A percentile compares a stretch with the other conserved stretches of the same genome.
These are phyloP conservation scores for Trametes cingulata DNA, from an alignment of 768 basidiomycete species.

Conservation along the genomic window DNA sequence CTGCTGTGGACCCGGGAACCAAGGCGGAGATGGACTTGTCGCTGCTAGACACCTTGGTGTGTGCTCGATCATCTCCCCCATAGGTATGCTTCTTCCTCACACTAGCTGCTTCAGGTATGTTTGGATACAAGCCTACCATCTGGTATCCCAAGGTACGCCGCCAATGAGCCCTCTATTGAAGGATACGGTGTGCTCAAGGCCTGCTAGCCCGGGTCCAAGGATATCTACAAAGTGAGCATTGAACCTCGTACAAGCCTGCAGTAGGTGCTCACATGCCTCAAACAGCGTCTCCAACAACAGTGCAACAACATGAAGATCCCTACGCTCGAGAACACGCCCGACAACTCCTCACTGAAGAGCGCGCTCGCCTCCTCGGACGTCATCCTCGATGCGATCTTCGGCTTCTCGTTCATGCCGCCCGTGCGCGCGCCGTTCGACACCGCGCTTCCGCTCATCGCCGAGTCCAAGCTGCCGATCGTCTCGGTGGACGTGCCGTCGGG, in stretches of 20 bases:
- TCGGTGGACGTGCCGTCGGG: constrained; percentile 96
- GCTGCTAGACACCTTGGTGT: constrained; percentile 91
- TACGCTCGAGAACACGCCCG: constrained; percentile 55
- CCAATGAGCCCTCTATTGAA: not conserved
- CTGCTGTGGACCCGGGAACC: constrained; percentile 96
- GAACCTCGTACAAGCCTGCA: not conserved
- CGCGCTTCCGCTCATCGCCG: constrained; percentile 64
- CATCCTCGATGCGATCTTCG: constrained; percentile 94
- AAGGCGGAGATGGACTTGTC: constrained; percentile 96
- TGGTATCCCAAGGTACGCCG: constrained; percentile 87
- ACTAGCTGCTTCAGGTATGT: constrained; percentile 62
- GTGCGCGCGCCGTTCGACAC: constrained; percentile 85
- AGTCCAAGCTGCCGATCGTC: constrained; percentile 76
- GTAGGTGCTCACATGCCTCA: not conserved
- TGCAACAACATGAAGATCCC: constrained; percentile 88
- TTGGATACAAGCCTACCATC: constrained; percentile 85
- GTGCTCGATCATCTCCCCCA: not conserved
- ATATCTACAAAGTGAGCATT: constrained; percentile 76
- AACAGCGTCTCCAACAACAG: constrained; percentile 77
- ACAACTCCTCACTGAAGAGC: constrained; percentile 45
- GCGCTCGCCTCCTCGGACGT: constrained; percentile 69
- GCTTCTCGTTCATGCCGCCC: constrained; percentile 95
- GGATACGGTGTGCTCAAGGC: no score
- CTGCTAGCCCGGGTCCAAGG: constrained; percentile 84
- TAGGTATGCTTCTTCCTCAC: no score